These are phyloP conservation scores for Cladosporium austrohemisphaericum DNA, from an alignment of 2,329 filamentous ascomycete genomes.

Conservation along the genomic window DNA sequence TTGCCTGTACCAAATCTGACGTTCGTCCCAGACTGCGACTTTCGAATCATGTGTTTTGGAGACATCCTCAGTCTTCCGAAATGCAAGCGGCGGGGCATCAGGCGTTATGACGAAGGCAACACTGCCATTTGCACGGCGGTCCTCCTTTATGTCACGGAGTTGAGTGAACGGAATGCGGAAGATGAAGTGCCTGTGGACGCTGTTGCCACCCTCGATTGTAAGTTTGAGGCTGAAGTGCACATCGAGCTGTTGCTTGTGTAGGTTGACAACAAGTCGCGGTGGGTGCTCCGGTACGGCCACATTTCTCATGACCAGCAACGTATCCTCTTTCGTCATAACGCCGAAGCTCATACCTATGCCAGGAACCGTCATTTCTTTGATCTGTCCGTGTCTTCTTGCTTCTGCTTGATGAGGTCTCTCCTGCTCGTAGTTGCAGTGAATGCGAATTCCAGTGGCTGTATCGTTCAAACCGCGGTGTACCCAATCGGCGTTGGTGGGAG, in stretches of 20 bases:
- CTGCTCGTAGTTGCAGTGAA: neutral
- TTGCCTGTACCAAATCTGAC: conserved; percentile 59
- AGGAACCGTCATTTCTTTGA: neutral
- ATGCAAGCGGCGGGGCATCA: conserved; percentile 32
- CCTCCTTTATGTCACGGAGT: conserved; percentile 17
- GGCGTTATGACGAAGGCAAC: conserved; percentile 36
- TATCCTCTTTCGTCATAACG: conserved; percentile 49
- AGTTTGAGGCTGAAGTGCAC: neutral
- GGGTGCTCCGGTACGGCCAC: conserved; percentile 26
- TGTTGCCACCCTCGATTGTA: neutral
- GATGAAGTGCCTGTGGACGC: conserved; percentile 19
- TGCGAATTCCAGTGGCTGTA: neutral
- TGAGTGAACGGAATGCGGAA: conserved; percentile 25
- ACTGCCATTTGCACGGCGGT: conserved; percentile 22
- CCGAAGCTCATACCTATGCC: conserved; percentile 49
- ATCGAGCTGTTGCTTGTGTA: neutral
- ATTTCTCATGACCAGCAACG: conserved; percentile 59
- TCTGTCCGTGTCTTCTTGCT: neutral
- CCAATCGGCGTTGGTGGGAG: conserved; percentile 21
- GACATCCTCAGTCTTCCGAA: conserved; percentile 23
- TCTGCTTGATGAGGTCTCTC: neutral
- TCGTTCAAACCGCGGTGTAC: conserved; percentile 14
- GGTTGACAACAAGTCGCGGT: conserved; percentile 21
- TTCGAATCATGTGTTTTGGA: conserved; percentile 39
- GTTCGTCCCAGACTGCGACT: conserved; percentile 50